A percentile compares a stretch with the other conserved stretches of the same genome.
Evolutionary conservation across 202 grass and related monocot genomes (phyloP).

Genomic region (Saccharum hybrid): DNA sequence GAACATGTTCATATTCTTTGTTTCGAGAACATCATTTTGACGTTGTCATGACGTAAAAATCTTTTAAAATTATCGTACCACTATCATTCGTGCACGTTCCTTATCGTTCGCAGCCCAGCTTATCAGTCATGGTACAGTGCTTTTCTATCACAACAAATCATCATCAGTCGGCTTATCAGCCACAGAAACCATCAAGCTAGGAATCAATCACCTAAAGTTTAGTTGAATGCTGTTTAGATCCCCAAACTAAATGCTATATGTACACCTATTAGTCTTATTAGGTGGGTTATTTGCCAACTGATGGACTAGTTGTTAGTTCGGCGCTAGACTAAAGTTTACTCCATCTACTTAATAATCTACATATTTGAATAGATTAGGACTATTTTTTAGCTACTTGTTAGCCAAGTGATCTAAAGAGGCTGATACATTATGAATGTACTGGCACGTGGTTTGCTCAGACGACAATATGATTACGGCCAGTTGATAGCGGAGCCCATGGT

Average conservation of each 20-base stretch:
- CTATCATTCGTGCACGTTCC: background rate
- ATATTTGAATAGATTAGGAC: background rate
- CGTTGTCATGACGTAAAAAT: no score
- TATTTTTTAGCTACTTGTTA: background rate
- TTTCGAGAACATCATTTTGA: no score
- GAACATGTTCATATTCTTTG: background rate
- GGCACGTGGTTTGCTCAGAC: background rate
- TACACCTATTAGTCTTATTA: no score
- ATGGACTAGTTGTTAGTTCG: no score
- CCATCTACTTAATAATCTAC: background rate
- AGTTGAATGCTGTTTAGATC: background rate
- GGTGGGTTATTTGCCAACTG: no score
- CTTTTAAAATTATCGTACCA: no score
- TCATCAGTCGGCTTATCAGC: no score
- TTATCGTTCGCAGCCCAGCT: no score
- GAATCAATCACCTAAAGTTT: background rate
- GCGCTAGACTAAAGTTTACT: no score
- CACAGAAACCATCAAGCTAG: no score
- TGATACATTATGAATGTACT: background rate
- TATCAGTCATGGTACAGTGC: no score
- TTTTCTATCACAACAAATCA: background rate
- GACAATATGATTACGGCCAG: slow-evolving; percentile 11
- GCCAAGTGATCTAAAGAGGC: background rate
- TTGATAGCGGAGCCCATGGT: background rate
- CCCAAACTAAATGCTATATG: background rate